These are phyloP conservation scores for Chloranthus sessilifolius DNA, from an alignment of 164 flowering plant genomes.

Conservation along the genomic window DNA sequence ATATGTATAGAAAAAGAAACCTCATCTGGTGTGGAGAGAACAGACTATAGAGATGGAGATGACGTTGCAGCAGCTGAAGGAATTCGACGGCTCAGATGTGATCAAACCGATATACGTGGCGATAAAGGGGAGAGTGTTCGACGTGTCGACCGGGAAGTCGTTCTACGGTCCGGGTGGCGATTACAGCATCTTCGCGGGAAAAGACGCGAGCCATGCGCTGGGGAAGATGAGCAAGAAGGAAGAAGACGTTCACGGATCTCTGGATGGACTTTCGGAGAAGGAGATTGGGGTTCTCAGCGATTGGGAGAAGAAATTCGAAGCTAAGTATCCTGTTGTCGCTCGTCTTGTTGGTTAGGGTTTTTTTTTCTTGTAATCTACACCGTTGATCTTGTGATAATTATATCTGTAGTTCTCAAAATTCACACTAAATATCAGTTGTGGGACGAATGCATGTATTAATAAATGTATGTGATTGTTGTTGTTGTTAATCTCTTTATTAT, in stretches of 20 bases:
- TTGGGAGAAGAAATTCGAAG: slow-evolving; percentile 96
- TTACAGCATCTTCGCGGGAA: slow-evolving; percentile 84
- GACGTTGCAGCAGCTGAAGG: slow-evolving; percentile 47
- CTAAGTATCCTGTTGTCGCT: slow-evolving; percentile 90
- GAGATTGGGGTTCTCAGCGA: slow-evolving; percentile 75
- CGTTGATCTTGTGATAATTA: too few species aligned
- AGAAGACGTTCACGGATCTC: slow-evolving; percentile 52
- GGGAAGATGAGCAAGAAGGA: slow-evolving; percentile 96
- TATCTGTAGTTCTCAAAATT: too few species aligned
- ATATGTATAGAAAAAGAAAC: too few species aligned
- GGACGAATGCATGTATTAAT: neutral
- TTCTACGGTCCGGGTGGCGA: slow-evolving; percentile 96
- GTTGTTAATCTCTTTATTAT: too few species aligned
- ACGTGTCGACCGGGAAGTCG: slow-evolving; percentile 66
- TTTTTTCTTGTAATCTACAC: too few species aligned
- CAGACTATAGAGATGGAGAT: slow-evolving; percentile 42
- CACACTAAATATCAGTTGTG: too few species aligned
- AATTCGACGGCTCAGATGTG: slow-evolving; percentile 67
- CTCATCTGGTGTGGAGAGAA: neutral
- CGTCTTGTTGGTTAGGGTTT: too few species aligned
- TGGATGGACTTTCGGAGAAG: slow-evolving; percentile 79
- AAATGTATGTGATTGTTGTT: too few species aligned
- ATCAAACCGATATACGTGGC: slow-evolving; percentile 87
- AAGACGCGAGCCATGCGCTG: slow-evolving; percentile 86
- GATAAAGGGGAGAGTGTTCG: slow-evolving; percentile 72